These are phyloP conservation scores for Pezicula neosporulosa DNA, from an alignment of 2,329 filamentous ascomycete species.

Conservation along the genomic window DNA sequence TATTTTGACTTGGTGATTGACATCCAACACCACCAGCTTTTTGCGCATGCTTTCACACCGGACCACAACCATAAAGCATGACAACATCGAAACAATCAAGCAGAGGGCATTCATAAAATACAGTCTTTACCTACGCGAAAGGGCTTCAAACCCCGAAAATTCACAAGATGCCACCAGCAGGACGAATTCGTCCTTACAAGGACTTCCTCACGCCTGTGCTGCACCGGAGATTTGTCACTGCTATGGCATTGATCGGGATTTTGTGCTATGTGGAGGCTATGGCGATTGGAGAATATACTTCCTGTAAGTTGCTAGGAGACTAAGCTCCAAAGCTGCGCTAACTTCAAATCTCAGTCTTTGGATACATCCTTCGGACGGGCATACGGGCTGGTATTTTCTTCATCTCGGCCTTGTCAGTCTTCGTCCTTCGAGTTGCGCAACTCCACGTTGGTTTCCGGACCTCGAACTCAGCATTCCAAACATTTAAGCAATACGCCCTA, in stretches of 20 bases:
- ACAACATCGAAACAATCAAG: conserved; percentile 8
- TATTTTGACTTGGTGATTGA: conserved; percentile 15
- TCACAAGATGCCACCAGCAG: conserved; percentile 26
- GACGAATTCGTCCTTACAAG: conserved; percentile 36
- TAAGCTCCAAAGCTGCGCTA: conserved; percentile 4
- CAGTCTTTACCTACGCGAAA: conserved; percentile 13
- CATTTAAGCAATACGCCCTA: conserved; percentile 54
- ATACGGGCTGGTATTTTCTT: conserved; percentile 74
- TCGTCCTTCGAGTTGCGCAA: conserved; percentile 82
- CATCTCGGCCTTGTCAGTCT: conserved; percentile 70
- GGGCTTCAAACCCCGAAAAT: not conserved
- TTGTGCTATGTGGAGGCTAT: conserved; percentile 74
- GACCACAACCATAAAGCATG: conserved; percentile 10
- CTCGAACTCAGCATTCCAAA: conserved; percentile 63
- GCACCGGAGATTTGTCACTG: conserved; percentile 81
- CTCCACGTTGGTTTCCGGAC: conserved; percentile 74
- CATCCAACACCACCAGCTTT: conserved; percentile 2
- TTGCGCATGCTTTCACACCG: conserved; percentile 2
- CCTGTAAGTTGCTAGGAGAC: conserved; percentile 50
- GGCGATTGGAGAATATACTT: conserved; percentile 64
- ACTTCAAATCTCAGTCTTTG: conserved; percentile 58
- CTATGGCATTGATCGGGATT: conserved; percentile 64
- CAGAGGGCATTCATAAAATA: conserved; percentile 1
- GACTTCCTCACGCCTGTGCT: conserved; percentile 88
- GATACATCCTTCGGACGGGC: conserved; percentile 73